Evolutionary conservation across 345 rosid species (phyloP), one percentile per base, ranked within the genome.

Genomic region (Luvunga scandens): DNA sequence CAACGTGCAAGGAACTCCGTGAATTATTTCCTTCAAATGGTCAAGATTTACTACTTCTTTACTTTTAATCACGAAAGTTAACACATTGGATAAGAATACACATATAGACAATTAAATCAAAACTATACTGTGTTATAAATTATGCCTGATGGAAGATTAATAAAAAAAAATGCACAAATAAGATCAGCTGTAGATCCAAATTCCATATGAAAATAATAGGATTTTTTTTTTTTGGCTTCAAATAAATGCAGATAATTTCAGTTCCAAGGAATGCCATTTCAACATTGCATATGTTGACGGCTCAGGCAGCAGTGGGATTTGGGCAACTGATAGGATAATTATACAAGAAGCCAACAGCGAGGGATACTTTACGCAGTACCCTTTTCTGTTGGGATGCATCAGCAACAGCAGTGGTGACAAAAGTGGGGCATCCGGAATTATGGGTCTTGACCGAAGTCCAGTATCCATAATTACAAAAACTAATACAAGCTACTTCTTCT

Each of bases 191-290:
- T 45, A 45, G 50, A 45, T 45, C 50, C 50, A 45, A 45, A 45
- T 12, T 45, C 18, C 50, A 13, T 12, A 18, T 45, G 50, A 10
- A 45, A 13, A 45, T 45, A 45, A 45, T 45, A 4, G 50, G 50
- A 13, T 45, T 45, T 45, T 45, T 12, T 42, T 42, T 42, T 42
- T 60, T 27, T 25, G 4, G 12, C 13, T 16, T n/a, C 31, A 5
- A 9, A 61, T 5, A 66, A 38, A 12, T 30, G 38, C n/a, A 42
- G 69, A 28, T 74, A 14, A 55, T 27, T 86, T 85, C 62, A 24
- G n/a, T 1, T 72, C 77, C 1, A 60, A 75, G 3, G 71, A 77
- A 1, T 86, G 87, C 55, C 10, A 9, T 4, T 86, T 82, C 67
- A 16, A 9, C 34, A 65, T 76, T 1, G 7, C 1, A 0, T 86